Evolutionary conservation across 176 grass and related monocot species (phyloP), one percentile per base, ranked within the genome.

Genomic region (Poa annua): DNA sequence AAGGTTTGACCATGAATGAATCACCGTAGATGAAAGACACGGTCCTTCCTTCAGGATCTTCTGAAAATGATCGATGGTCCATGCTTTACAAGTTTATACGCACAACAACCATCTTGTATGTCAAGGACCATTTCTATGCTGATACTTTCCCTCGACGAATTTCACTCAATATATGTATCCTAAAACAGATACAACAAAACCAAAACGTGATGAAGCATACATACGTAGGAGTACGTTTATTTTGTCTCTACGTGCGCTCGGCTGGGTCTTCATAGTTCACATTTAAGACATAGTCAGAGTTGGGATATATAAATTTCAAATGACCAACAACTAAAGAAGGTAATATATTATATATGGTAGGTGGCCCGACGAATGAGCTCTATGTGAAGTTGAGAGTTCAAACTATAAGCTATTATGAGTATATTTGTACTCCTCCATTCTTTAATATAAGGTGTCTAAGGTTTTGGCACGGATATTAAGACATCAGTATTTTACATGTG

Each of bases 91-190:
- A 7, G 60, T 33, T 15, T 63, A 33, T 74, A 74, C 70, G 70
- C 29, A 29, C 29, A 29, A 29, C 22, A 50, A 74, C 0, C 24
- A 11, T 24, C 70, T 50, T 6, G n/a, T n/a, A n/a, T n/a, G 45
- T 50, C 44, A 74, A 50, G 45, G 70, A 74, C 22, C 70, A 15
- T 74, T 74, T 74, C 70, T 17, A 11, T 50, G 70, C 22, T 32
- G 70, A 73, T 71, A 45, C 68, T 71, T 44, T 16, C 12, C 11
- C 41, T 22, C 21, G 48, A 71, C 6, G 41, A 47, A 45, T 21
- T 47, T 71, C 68, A 48, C 68, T 26, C 1, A 3, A 25, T 8
- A 15, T 45, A 47, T 70, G 17, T 66, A 66, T 66, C 7, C 7
- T 66, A 19, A 5, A 16, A 16, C 11, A 19, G 6, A 71, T 45